A percentile compares a stretch with the other conserved stretches of the same genome.
These are phyloP conservation scores for Umbilicus rupestris DNA, from an alignment of 164 flowering plant species.

Conservation along the genomic window DNA sequence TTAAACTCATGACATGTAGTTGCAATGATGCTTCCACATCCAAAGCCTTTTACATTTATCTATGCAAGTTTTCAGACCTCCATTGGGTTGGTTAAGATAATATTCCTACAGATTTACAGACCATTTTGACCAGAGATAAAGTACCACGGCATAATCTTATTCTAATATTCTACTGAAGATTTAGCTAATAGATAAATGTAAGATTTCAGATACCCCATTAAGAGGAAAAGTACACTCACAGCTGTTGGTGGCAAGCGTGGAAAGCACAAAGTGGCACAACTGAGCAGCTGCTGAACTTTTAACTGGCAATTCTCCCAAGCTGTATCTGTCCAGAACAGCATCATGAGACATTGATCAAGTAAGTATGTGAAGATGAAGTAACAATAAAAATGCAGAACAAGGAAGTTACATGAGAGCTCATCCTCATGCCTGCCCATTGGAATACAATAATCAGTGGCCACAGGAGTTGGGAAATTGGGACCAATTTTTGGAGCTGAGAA, in stretches of 20 bases:
- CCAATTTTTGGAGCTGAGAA: not conserved
- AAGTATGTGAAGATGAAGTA: not conserved
- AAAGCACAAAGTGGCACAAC: not conserved
- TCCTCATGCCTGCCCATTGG: not conserved
- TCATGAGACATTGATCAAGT: not conserved
- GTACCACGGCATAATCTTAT: not conserved
- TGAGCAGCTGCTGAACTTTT: constrained; percentile 2
- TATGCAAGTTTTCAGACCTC: not conserved
- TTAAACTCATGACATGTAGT: not conserved
- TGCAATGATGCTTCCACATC: constrained; percentile 5
- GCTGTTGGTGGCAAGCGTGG: constrained; percentile 5
- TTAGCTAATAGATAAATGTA: not conserved
- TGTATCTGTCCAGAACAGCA: constrained; percentile 4
- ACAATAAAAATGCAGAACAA: not conserved
- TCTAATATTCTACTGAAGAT: not conserved
- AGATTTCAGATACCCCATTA: constrained; percentile 4
- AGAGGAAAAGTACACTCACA: not conserved
- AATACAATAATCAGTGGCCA: not conserved
- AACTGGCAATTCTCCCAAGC: not conserved
- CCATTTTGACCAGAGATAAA: constrained; percentile 5
- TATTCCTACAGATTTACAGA: not conserved
- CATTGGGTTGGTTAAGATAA: not conserved
- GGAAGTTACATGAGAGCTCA: constrained; percentile 3
- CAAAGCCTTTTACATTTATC: not conserved
- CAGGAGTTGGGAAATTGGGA: not conserved